Conservation (phyloP, 2,329 filamentous ascomycete species). For the Calonectria naviculata region DNA sequence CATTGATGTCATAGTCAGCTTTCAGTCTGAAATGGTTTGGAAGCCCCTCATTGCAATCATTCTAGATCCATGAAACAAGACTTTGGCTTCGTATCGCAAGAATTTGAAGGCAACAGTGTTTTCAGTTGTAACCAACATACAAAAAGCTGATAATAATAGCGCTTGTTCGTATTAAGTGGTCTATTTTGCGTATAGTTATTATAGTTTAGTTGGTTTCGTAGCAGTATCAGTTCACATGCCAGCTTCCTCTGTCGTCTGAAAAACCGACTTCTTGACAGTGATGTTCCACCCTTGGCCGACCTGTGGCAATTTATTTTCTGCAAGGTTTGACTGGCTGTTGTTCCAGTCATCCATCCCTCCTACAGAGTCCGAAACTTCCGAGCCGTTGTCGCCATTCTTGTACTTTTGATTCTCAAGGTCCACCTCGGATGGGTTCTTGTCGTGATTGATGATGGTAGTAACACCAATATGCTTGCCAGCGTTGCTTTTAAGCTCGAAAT, state of each 20-base stretch:
- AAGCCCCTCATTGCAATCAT: no score
- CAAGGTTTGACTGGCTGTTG: slow-evolving; percentile 35
- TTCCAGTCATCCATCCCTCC: slow-evolving; percentile 31
- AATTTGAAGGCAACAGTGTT: no score
- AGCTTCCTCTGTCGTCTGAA: slow-evolving; percentile 27
- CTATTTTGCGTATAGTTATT: not conserved
- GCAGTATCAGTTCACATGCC: not conserved
- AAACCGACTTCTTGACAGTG: slow-evolving; percentile 37
- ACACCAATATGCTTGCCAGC: slow-evolving; percentile 27
- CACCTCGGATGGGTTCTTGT: not conserved
- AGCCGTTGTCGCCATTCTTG: slow-evolving; percentile 20
- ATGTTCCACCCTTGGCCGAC: slow-evolving; percentile 35
- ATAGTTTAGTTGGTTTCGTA: no score
- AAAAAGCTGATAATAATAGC: no score
- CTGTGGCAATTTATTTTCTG: slow-evolving; percentile 15
- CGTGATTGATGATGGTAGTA: slow-evolving; percentile 38
- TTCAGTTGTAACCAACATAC: no score
- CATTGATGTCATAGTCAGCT: not conserved
- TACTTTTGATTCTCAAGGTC: slow-evolving; percentile 19
- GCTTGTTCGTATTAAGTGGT: no score
- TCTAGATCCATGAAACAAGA: no score
- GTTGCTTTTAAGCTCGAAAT: slow-evolving; percentile 23
- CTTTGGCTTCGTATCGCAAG: no score
- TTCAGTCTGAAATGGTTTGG: no score
- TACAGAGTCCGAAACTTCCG: slow-evolving; percentile 10